Base-by-base conservation (phyloP, 371 early-diverging fungal species). In the Mucor lusitanicus region DNA sequence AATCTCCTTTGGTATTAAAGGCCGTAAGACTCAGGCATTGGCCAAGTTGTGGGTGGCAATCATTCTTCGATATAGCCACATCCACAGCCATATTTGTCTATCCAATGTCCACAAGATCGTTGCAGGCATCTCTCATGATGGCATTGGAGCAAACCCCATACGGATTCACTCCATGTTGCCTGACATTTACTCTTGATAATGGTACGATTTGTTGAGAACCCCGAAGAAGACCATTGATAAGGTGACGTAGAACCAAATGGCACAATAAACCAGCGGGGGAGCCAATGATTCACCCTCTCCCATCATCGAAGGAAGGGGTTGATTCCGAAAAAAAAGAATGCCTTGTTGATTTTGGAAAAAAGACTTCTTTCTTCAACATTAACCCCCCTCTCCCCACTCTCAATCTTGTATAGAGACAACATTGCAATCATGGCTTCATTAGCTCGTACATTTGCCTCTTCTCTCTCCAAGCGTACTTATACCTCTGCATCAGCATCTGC, bases 371-470 rank as follows among this genome's bases (percentile, higher is more conserved):
- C 50, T 53, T 59, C 30, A 32, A 17, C 44, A 59, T 44, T 46
- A 44, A 61, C 21, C 37, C 42, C 44, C 56, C 27, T 50, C 67
- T 69, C 64, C 69, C 69, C 64, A 69, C 69, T 69, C 69, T 69
- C 17, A 63, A 53, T 37, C 23, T 42, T 53, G 8, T 23, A n/a
- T 50, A 63, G 63, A 63, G 63, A 56, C 58, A 65, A 50, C 37
- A 48, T 39, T 17, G 65, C 64, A 61, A 50, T 50, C n/a, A 81
- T 80, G 82, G 82, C 82, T 65, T 72, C 82, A 27, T 77, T 84
- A 72, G 71, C 82, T 64, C 84, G 84, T 67, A 65, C 80, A 59
- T 75, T 81, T 74, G 80, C 76, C 62, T 76, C 81, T 64, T 68
- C 77, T 54, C 63, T 84, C 53, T 76, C 72, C 63, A 77, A 79